Evolutionary conservation across 192 early-diverging fungal genomes (phyloP).

Genomic region (Backusella australiensis): DNA sequence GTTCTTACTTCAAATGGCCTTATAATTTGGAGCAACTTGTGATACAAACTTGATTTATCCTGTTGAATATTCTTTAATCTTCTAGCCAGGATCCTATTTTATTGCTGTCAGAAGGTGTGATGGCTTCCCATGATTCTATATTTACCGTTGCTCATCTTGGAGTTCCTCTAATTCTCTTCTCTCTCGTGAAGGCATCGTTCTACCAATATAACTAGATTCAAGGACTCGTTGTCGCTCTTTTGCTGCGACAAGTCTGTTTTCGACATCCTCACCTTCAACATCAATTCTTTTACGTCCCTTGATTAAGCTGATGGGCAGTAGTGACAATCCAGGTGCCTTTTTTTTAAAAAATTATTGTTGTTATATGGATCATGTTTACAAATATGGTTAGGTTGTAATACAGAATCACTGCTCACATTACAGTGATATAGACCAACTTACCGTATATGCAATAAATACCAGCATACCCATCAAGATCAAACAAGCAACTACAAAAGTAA

Average conservation of each 20-base stretch:
- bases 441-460: constrained; percentile 55
- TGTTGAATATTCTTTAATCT: constrained; percentile 13
- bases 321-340: constrained; percentile 33
- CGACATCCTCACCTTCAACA: constrained; percentile 23
- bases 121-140: neutral
- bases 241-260: constrained; percentile 10
- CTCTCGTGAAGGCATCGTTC: constrained; percentile 12
- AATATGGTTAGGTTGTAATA: neutral
- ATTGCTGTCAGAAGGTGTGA: neutral
- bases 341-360: neutral
- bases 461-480: constrained; percentile 49
- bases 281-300: constrained; percentile 29
- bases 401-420: neutral
- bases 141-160: constrained; percentile 28
- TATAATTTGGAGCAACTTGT: constrained; percentile 11
- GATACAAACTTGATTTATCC: constrained; percentile 20
- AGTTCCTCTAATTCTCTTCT: constrained; percentile 15
- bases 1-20: constrained; percentile 33
- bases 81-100: constrained; percentile 14
- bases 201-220: constrained; percentile 9
- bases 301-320: constrained; percentile 30
- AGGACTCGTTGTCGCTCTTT: constrained; percentile 20
- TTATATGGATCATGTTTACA: neutral
- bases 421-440: constrained; percentile 20
- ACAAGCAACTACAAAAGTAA: constrained; percentile 49